A percentile compares a stretch with the other conserved stretches of the same genome.
These are phyloP conservation scores for Fusarium sp. DNA, from an alignment of 2,329 filamentous ascomycete species.

Conservation along the genomic window DNA sequence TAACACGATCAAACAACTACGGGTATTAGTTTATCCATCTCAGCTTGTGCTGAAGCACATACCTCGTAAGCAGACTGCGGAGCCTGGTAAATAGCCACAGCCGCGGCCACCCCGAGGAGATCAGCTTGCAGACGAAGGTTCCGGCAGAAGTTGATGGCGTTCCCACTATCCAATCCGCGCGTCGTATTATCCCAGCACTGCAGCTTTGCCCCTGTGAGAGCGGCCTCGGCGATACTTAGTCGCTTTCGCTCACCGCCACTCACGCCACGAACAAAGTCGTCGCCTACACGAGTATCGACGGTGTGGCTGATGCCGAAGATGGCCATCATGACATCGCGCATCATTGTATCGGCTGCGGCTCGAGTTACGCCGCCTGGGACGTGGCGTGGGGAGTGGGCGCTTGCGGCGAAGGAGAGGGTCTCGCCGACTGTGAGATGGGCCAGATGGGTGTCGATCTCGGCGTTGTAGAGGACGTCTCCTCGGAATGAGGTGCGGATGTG, in stretches of 20 bases:
- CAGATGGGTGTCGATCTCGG: conserved; percentile 72
- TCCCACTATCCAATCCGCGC: conserved; percentile 45
- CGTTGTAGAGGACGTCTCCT: conserved; percentile 71
- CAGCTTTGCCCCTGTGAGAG: conserved; percentile 41
- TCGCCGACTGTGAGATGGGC: conserved; percentile 74
- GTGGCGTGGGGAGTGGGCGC: conserved; percentile 70
- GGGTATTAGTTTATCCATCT: conserved; percentile 51
- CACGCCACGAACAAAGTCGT: conserved; percentile 75
- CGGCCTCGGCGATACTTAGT: conserved; percentile 79
- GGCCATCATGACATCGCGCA: conserved; percentile 70
- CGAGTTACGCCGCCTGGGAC: conserved; percentile 47
- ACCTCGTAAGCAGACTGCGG: conserved; percentile 67
- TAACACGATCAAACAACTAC: conserved; percentile 73
- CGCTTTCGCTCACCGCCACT: conserved; percentile 83
- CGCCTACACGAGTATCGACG: conserved; percentile 76
- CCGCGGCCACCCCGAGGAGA: conserved; percentile 41
- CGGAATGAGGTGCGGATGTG: conserved; percentile 59
- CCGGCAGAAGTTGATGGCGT: conserved; percentile 45
- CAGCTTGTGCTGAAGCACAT: not conserved
- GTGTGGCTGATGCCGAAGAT: conserved; percentile 84
- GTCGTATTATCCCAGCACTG: conserved; percentile 51
- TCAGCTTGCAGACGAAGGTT: conserved; percentile 46
- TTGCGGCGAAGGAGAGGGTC: conserved; percentile 72
- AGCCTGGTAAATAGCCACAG: conserved; percentile 68
- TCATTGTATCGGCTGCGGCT: conserved; percentile 37